These are phyloP conservation scores for Chrysosporium keratinophilum DNA, from an alignment of 2,329 filamentous ascomycete species.

Conservation along the genomic window DNA sequence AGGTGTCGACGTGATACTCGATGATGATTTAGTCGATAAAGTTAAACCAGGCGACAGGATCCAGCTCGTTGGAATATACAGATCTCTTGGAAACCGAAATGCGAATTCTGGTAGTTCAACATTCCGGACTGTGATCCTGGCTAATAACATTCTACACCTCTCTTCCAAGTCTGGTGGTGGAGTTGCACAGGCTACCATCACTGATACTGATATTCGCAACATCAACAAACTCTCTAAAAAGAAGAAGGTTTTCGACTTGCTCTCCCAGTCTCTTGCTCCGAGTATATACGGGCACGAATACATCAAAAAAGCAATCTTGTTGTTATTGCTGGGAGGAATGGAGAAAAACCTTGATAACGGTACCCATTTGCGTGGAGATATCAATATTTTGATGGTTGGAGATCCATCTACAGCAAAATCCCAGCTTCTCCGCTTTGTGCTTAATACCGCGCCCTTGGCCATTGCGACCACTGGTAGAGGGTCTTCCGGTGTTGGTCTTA, in stretches of 20 bases:
- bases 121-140: constrained; percentile 87
- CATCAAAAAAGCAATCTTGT: constrained; percentile 92
- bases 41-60: constrained; percentile 94
- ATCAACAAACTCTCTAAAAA: constrained; percentile 98
- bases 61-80: constrained; percentile 91
- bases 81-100: constrained; percentile 89
- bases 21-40: constrained; percentile 89
- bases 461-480: constrained; percentile 96
- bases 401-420: constrained; percentile 98
- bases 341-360: constrained; percentile 99
- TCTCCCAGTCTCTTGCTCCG: constrained; percentile 87
- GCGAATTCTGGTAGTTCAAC: constrained; percentile 80
- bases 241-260: constrained; percentile 79
- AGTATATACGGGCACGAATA: constrained; percentile 96
- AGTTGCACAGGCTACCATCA: constrained; percentile 82
- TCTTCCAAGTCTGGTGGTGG: constrained; percentile 95
- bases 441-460: constrained; percentile 90
- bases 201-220: constrained; percentile 93
- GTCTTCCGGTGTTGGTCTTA: constrained; percentile 94
- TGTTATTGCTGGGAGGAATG: constrained; percentile 90
- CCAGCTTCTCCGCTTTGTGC: constrained; percentile 89
- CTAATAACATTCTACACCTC: constrained; percentile 88
- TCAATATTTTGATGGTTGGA: constrained; percentile 98
- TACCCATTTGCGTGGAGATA: constrained; percentile 93
- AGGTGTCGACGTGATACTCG: constrained; percentile 89